Percentiles rank a stretch among this genome's conserved stretches.
Conservation (phyloP, 83 land plant genomes). For the Picea mariana region DNA sequence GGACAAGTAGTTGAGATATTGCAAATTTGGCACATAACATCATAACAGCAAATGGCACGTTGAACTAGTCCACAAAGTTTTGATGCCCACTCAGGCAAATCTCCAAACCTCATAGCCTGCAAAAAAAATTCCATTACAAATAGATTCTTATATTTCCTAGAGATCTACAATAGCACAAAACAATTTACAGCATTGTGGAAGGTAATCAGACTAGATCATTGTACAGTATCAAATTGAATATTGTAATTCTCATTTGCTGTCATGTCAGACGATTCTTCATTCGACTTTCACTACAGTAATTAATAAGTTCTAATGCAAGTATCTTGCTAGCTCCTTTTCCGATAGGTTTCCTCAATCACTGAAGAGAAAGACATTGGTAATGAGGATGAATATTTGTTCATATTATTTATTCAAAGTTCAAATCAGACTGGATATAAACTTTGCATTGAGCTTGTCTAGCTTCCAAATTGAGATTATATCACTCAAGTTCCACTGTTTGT, state of each 20-base stretch:
- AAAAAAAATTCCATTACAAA: slow-evolving; percentile 2
- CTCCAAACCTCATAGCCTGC: slow-evolving; percentile 93
- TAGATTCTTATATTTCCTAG: too few species aligned
- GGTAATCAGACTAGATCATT: neutral
- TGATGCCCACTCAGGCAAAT: slow-evolving; percentile 80
- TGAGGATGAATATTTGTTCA: too few species aligned
- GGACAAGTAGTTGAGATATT: slow-evolving; percentile 11
- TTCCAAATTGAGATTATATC: neutral
- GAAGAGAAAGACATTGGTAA: too few species aligned
- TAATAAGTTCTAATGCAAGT: neutral
- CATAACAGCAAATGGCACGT: slow-evolving; percentile 30
- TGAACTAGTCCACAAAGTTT: slow-evolving; percentile 52
- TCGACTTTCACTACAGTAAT: neutral
- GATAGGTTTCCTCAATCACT: too few species aligned
- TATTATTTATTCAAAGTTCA: too few species aligned
- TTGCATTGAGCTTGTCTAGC: neutral
- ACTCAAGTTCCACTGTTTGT: neutral
- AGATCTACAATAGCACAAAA: neutral
- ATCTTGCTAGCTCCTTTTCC: too few species aligned
- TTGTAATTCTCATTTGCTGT: neutral
- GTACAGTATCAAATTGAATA: neutral
- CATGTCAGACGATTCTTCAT: too few species aligned
- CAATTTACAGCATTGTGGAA: neutral
- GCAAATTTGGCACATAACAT: neutral
- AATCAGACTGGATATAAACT: too few species aligned